Evolutionary conservation across 2,329 filamentous ascomycete species (phyloP).

Genomic region (Verticillium nubilum): DNA sequence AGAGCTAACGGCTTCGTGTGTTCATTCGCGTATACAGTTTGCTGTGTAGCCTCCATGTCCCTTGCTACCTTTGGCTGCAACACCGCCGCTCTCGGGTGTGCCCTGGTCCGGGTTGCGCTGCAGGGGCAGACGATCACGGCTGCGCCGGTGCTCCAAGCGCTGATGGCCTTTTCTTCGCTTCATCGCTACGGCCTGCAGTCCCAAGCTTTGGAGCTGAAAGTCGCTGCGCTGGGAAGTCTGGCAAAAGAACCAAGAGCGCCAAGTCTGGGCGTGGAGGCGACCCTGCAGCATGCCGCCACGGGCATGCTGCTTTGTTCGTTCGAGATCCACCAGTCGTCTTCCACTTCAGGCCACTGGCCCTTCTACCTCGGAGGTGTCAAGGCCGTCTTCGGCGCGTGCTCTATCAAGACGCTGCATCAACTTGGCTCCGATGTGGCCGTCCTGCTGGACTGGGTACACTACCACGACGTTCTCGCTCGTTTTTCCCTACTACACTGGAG

Average conservation of each 20-base stretch:
- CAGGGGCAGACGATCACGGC: conserved; percentile 12
- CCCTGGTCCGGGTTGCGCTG: conserved; percentile 18
- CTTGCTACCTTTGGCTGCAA: conserved; percentile 9
- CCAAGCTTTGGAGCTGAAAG: conserved; percentile 18
- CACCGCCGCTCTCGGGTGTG: conserved; percentile 11
- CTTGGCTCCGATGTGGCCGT: conserved; percentile 9
- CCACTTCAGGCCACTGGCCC: conserved; percentile 20
- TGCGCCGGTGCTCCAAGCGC: conserved; percentile 14
- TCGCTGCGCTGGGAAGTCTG: conserved; percentile 16
- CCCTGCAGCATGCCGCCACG: conserved; percentile 20
- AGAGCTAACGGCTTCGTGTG: not conserved
- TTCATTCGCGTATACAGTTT: not conserved
- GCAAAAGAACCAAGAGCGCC: conserved; percentile 13
- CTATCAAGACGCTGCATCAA: conserved; percentile 4
- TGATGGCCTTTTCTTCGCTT: conserved; percentile 20
- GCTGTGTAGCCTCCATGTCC: conserved; percentile 2
- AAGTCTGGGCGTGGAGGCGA: conserved; percentile 10
- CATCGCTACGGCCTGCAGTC: conserved; percentile 15
- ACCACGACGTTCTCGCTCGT: conserved; percentile 20
- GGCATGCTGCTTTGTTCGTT: conserved; percentile 23
- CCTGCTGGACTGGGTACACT: conserved; percentile 18
- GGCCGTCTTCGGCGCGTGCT: conserved; percentile 8
- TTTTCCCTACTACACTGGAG: conserved; percentile 22
- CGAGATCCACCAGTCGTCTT: conserved; percentile 18
- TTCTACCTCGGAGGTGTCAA: conserved; percentile 19